Base-by-base conservation (phyloP, 129 eudicot genomes). In the Tagetes patula region DNA sequence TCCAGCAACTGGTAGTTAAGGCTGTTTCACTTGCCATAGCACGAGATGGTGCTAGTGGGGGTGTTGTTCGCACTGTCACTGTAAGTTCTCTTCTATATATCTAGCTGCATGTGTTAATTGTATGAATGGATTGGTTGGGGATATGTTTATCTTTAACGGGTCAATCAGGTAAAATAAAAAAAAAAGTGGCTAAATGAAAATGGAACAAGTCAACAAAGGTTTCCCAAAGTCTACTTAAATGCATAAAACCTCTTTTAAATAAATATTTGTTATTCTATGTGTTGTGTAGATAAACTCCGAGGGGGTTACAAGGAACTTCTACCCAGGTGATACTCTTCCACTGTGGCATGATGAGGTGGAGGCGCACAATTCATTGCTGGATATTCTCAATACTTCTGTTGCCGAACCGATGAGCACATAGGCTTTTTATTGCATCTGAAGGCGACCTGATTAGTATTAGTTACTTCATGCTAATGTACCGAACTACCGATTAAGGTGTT, bases 31-130 rank as follows among this genome's bases (percentile, higher is more conserved):
- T 92, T 50, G 97, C 97, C 48, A 92, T 92, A 47, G 97, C 97
- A 66, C 89, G 97, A 32, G 97, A 92, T 83, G 97, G 97, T 72
- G 97, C 97, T 65, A 92, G 97, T 73, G 97, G 97, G 13, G 97
- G 97, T 30, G 97, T 92, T 69, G 91, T 92, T 54, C 91, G 97
- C 39, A 92, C 97, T 37, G 97, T 92, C 69, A 92, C 78, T 38
- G 96, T 92, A 80, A 89, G 93, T 77, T 69, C 70, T 6, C 54
- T 11, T 36, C 8, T 6, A 31, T 31, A 37, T n/a, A 9, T 49
- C 27, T 20, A 8, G 4, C 30, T 55, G 30, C 36, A 8, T 3
- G 34, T 30, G 1, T 36, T 11, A 31, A 31, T 55, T 6, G 27
- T 55, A 27, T 20, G 62, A 55, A 1, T 27, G 37, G 34, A 37